Percentiles rank a stretch among this genome's conserved stretches.
Evolutionary conservation across 2,329 filamentous ascomycete species (phyloP).

Genomic region (Monilinia vaccinii-corymbosi): DNA sequence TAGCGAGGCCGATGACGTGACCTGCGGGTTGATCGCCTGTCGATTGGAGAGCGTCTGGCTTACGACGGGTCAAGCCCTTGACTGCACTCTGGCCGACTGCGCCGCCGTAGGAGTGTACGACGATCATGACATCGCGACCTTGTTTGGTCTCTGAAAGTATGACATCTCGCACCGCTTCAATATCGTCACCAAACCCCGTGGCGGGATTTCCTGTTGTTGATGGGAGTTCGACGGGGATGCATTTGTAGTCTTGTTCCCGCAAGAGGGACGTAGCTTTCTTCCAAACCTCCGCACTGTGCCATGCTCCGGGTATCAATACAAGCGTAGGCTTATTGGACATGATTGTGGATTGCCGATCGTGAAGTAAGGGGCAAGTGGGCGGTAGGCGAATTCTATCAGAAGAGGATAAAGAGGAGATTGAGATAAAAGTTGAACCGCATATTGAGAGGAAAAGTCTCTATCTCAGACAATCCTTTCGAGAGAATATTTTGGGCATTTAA

Average conservation of each 20-base stretch:
- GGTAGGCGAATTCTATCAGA: neutral
- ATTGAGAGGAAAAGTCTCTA: neutral
- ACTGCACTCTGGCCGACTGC: slow-evolving; percentile 32
- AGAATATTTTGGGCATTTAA: neutral
- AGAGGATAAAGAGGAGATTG: neutral
- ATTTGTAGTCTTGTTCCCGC: slow-evolving; percentile 26
- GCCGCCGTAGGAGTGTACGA: slow-evolving; percentile 39
- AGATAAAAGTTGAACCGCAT: neutral
- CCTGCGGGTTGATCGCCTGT: slow-evolving; percentile 17
- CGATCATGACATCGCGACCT: slow-evolving; percentile 33
- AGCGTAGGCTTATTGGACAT: slow-evolving; percentile 30
- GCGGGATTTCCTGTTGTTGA: slow-evolving; percentile 27
- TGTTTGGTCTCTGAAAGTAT: slow-evolving; percentile 29
- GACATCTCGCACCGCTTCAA: slow-evolving; percentile 30
- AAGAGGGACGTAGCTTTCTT: slow-evolving; percentile 30
- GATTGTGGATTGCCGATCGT: neutral
- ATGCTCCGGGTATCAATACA: slow-evolving; percentile 40
- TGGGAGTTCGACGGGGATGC: slow-evolving; percentile 29
- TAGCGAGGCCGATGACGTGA: slow-evolving; percentile 31
- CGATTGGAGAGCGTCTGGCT: slow-evolving; percentile 10
- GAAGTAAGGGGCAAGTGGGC: neutral
- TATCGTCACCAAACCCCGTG: slow-evolving; percentile 31
- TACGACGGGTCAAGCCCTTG: slow-evolving; percentile 30
- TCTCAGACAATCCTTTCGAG: neutral
- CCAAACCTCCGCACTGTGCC: slow-evolving; percentile 35